Evolutionary conservation across 2,329 filamentous ascomycete species (phyloP), one percentile per base, ranked within the genome.

Genomic region (Cercospora sojina): DNA sequence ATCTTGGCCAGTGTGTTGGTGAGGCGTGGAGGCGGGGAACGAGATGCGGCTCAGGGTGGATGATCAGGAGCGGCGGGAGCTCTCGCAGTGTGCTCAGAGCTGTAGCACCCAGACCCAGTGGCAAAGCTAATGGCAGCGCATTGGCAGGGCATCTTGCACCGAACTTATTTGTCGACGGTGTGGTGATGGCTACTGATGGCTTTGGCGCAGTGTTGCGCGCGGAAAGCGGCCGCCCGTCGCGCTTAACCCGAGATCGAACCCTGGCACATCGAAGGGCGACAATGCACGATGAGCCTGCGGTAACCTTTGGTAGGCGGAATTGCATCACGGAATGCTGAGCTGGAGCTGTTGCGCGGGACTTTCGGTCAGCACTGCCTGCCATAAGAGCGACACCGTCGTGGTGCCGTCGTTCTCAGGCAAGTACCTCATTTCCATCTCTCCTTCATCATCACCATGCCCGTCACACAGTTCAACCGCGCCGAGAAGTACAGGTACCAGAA

Each of bases 401-500:
- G 29, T 57, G 12, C 27, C 16, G 47, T 57, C 9, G 27, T 9
- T 32, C 13, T 5, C 53, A 32, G 53, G 27, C 27, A 57, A 35
- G 53, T 35, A 31, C 29, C 16, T 35, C 20, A 25, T 9, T 56
- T 49, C 13, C 23, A 18, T 10, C 49, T 38, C 23, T 31, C 32
- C 51, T 41, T 41, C 38, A 16, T 38, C 60, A 57, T 12, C 62
- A 64, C 69, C 49, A 91, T 91, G 88, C 88, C 88, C 70, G 83
- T 85, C 74, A 89, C 88, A 32, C 79, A 85, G 16, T 90, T 91
- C 80, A 82, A 78, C 57, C 83, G 85, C 66, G 82, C 84, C 43
- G 88, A 91, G 76, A 88, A 86, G 71, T 95, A 95, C 82, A 83
- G 82, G 66, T 95, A 95, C 79, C 89, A 88, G 75, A 91, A 88